Conservation (phyloP, 2,329 filamentous ascomycete genomes). For the Aspergillus sp. region DNA sequence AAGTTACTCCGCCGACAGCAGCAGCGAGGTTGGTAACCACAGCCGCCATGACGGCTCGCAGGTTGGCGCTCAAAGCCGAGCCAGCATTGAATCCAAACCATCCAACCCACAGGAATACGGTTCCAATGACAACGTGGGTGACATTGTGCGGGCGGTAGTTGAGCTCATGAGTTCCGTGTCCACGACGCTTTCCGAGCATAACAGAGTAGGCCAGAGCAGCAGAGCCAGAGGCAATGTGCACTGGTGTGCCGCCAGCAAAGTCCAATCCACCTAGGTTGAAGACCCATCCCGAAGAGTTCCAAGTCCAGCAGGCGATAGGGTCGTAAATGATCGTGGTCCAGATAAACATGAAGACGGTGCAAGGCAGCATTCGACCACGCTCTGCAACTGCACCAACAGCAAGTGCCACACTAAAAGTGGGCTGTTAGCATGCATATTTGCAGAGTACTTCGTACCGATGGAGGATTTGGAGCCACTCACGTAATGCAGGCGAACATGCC, state of each 20-base stretch:
- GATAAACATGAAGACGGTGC: constrained; percentile 87
- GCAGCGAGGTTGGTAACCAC: constrained; percentile 82
- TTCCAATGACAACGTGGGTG: constrained; percentile 86
- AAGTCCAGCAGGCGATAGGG: constrained; percentile 91
- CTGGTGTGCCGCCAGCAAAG: constrained; percentile 85
- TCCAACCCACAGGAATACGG: constrained; percentile 90
- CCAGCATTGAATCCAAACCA: constrained; percentile 96
- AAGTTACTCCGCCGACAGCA: constrained; percentile 78
- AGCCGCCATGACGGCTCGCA: constrained; percentile 81
- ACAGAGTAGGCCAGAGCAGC: constrained; percentile 86
- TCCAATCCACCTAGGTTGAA: constrained; percentile 76
- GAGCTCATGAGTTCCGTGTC: constrained; percentile 80
- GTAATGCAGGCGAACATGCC: constrained; percentile 66
- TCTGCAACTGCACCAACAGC: constrained; percentile 82
- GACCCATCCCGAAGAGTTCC: constrained; percentile 80
- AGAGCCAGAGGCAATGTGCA: constrained; percentile 79
- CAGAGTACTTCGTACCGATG: no score
- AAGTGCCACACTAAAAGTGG: constrained; percentile 61
- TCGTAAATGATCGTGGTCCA: constrained; percentile 91
- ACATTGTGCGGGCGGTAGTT: constrained; percentile 93
- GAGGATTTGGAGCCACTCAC: constrained; percentile 46
- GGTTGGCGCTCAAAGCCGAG: constrained; percentile 72
- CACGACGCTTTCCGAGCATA: constrained; percentile 81
- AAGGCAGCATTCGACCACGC: constrained; percentile 80
- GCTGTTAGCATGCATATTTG: constrained; percentile 9